Conservation (phyloP, 2,329 filamentous ascomycete species). For the Pseudocercospora musae region DNA sequence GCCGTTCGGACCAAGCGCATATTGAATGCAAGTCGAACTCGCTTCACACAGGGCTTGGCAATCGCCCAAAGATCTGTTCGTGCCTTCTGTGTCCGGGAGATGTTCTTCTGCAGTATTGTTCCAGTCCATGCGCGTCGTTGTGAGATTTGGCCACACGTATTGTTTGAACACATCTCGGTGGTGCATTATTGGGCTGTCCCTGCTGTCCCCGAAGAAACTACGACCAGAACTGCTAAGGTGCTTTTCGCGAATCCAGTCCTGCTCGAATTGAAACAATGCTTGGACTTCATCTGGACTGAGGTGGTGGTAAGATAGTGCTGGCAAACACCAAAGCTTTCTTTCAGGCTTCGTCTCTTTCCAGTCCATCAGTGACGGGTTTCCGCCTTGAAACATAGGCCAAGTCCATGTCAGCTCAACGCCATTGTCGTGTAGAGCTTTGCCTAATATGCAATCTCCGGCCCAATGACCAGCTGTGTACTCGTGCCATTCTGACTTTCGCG, state of each 20-base stretch:
- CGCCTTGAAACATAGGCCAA: conserved; percentile 45
- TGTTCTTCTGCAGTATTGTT: conserved; percentile 26
- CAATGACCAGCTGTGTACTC: conserved; percentile 47
- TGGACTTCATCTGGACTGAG: conserved; percentile 26
- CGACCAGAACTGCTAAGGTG: background rate
- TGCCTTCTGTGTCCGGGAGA: conserved; percentile 11
- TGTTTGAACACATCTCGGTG: conserved; percentile 33
- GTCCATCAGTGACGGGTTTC: conserved; percentile 38
- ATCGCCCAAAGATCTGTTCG: conserved; percentile 17
- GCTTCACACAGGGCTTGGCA: conserved; percentile 27
- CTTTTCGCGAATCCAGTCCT: conserved; percentile 24
- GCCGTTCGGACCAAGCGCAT: conserved; percentile 19
- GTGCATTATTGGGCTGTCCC: conserved; percentile 20
- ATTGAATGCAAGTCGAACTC: conserved; percentile 27
- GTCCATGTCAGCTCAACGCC: conserved; percentile 44
- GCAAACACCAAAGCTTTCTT: conserved; percentile 42
- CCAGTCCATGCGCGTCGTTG: conserved; percentile 24
- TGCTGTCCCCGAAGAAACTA: conserved; percentile 11
- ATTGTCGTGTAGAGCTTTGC: conserved; percentile 44
- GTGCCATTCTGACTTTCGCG: conserved; percentile 42
- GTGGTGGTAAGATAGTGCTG: conserved; percentile 40
- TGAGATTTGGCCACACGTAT: conserved; percentile 28
- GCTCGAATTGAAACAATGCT: conserved; percentile 32
- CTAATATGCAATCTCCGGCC: conserved; percentile 53
- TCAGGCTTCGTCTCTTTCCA: conserved; percentile 32